Conservation (phyloP, 495 filamentous ascomycete species). For the Cercophora samala region DNA sequence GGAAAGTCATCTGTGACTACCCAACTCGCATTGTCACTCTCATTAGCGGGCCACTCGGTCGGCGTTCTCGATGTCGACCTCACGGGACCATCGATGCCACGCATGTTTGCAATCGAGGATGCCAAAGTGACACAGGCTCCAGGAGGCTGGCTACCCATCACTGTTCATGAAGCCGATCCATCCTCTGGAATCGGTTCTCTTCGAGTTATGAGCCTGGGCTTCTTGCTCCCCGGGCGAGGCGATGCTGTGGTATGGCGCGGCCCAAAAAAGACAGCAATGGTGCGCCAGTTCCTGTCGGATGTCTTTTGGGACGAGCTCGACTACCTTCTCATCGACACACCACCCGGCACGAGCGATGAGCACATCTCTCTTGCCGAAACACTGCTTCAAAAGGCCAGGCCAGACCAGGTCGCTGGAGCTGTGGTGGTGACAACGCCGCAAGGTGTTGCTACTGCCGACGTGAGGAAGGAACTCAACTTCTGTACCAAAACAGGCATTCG, state of each 20-base stretch:
- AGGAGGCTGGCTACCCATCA: constrained; percentile 84
- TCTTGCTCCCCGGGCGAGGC: constrained; percentile 75
- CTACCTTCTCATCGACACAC: constrained; percentile 91
- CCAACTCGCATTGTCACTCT: constrained; percentile 87
- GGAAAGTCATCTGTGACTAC: constrained; percentile 96
- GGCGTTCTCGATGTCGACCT: constrained; percentile 96
- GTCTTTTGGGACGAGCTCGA: constrained; percentile 87
- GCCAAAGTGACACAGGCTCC: constrained; percentile 86
- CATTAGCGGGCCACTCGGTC: constrained; percentile 76
- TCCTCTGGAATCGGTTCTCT: constrained; percentile 59
- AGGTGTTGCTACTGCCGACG: constrained; percentile 87
- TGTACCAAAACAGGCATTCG: constrained; percentile 80
- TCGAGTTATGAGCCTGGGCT: constrained; percentile 88
- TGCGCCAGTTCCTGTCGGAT: constrained; percentile 88
- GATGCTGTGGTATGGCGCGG: constrained; percentile 97
- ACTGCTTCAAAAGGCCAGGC: constrained; percentile 59
- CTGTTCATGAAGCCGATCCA: constrained; percentile 60
- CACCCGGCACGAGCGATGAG: constrained; percentile 93
- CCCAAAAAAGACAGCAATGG: constrained; percentile 99
- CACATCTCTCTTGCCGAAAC: constrained; percentile 93
- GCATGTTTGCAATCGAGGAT: constrained; percentile 83
- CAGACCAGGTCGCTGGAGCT: constrained; percentile 67
- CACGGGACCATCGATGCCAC: constrained; percentile 92
- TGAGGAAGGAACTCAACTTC: constrained; percentile 95
- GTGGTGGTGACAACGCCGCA: constrained; percentile 96